Base-by-base conservation (phyloP, 2,329 filamentous ascomycete genomes). In the Alternaria longipes region DNA sequence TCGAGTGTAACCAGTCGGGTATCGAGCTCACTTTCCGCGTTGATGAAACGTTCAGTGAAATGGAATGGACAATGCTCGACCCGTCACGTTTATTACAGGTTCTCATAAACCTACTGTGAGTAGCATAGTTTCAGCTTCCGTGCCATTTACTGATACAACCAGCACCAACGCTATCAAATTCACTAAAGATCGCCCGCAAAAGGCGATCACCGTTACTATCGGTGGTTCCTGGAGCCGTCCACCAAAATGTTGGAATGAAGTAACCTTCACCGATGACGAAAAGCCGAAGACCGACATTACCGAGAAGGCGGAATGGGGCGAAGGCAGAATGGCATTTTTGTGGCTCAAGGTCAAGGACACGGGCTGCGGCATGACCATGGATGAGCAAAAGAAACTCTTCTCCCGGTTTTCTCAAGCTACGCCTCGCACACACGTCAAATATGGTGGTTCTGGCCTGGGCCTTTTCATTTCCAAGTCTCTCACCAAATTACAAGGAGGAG, bases 381-480 rank as follows among this genome's bases (percentile, higher is more conserved):
- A 78, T 2, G 79, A 81, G 49, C 78, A 78, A 34, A 69, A 71
- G 12, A 73, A 68, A n/a, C 56, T 77, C 5, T 76, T 77, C 41
- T 69, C 68, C 6, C 64, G 74, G 8, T 77, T 77, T 24, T 68
- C 68, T 0, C 75, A 77, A 47, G 72, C 75, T 4, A 71, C 69
- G 8, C 72, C 71, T 16, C 67, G 71, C 41, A 77, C 75, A 0
- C 74, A 77, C 20, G 63, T 76, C 9, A 74, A 76, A 14, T 82
- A 82, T 41, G 80, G 80, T 5, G 80, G 80, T 11, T 79, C 77
- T 5, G 80, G 80, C 0, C 67, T 81, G 0, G 81, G 81, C 0
- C 71, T 83, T 0, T 81, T 81, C 59, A 82, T 82, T n/a, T 80
- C 78, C 16, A 74, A 80, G 20, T 69, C 69, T 2, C 68, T 75